Evolutionary conservation across 140 eudicot species (phyloP).

Genomic region (Ambrosia hybrid): DNA sequence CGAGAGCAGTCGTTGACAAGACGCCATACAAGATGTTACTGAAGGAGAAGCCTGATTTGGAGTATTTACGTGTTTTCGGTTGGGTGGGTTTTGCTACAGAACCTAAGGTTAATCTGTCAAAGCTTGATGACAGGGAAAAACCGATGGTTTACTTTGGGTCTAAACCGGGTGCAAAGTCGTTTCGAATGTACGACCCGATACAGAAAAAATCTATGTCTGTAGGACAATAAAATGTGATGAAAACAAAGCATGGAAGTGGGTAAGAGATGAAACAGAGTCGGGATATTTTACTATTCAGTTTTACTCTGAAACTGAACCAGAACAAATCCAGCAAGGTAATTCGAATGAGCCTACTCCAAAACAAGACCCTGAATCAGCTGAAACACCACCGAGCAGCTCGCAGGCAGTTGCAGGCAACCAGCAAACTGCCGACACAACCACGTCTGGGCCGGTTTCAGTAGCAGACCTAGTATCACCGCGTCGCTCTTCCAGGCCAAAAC

Average conservation of each 20-base stretch:
- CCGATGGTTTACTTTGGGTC: not conserved
- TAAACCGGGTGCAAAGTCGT: not conserved
- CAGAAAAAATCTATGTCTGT: not conserved
- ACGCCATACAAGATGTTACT: not conserved
- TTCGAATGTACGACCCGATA: not conserved
- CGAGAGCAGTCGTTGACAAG: not conserved
- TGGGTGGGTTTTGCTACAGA: not conserved
- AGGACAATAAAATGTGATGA: not conserved
- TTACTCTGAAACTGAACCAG: no score
- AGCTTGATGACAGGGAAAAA: not conserved
- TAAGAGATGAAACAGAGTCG: not conserved
- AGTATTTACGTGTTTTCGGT: not conserved
- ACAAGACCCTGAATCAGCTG: no score
- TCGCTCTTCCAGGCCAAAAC: no score
- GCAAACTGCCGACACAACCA: no score
- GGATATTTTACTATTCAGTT: no score
- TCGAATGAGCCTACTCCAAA: no score
- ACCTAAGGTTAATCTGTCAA: no score
- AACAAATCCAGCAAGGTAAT: no score
- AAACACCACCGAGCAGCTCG: no score
- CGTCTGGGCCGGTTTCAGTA: no score
- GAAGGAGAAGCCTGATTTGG: not conserved
- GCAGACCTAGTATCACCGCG: no score
- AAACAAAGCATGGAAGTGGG: not conserved
- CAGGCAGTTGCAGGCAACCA: no score